Conservation (phyloP, 2,329 filamentous ascomycete species). For the Colletotrichum euphorbiae region DNA sequence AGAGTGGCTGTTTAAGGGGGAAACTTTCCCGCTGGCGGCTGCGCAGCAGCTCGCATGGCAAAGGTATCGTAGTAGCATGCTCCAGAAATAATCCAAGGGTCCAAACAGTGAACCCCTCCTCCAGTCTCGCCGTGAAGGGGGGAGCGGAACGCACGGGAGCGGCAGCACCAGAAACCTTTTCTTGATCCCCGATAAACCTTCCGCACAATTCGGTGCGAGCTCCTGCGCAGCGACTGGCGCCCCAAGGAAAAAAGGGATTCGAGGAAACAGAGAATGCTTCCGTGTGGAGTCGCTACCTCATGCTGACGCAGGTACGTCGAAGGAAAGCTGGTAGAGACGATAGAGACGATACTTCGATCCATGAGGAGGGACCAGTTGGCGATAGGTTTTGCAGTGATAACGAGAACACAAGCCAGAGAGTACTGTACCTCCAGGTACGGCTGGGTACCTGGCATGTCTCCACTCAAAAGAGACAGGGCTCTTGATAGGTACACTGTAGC, state of each 20-base stretch:
- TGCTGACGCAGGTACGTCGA: conserved; percentile 36
- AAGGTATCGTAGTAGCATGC: background rate
- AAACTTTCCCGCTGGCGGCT: conserved; percentile 19
- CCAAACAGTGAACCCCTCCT: conserved; percentile 27
- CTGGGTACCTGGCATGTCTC: conserved; percentile 24
- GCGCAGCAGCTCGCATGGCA: conserved; percentile 12
- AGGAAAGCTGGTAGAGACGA: conserved; percentile 8
- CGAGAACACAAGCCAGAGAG: conserved; percentile 12
- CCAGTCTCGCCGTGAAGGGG: conserved; percentile 18
- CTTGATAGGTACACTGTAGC: too few species aligned
- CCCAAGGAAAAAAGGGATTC: background rate
- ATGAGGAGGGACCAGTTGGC: background rate
- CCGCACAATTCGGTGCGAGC: conserved; percentile 10
- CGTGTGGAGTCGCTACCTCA: conserved; percentile 23
- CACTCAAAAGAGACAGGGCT: conserved; percentile 27
- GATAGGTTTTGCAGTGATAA: conserved; percentile 27
- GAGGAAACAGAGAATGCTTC: conserved; percentile 14
- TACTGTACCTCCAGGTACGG: conserved; percentile 27
- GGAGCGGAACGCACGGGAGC: conserved; percentile 40
- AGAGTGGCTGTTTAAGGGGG: background rate
- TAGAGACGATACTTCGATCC: conserved; percentile 14
- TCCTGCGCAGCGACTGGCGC: conserved; percentile 2
- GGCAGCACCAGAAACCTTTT: conserved; percentile 31
- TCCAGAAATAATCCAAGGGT: conserved; percentile 30
- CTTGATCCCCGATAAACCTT: conserved; percentile 19